phyloP scores from a whole-genome alignment of 768 basidiomycete genomes.

The Kwoniella sp. region DNA sequence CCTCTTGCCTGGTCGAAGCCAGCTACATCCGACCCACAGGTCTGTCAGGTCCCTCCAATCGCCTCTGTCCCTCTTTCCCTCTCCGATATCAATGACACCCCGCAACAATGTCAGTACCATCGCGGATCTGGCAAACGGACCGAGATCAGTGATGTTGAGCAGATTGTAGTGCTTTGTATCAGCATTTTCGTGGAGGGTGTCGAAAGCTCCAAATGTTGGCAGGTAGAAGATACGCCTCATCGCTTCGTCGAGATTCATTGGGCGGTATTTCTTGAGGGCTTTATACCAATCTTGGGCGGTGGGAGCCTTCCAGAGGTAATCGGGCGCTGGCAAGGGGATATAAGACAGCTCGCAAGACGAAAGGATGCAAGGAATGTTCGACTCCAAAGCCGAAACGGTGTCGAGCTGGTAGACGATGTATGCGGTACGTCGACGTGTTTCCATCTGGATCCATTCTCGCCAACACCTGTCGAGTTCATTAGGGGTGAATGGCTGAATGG shows the following conservation, averaged over 20 bases:
- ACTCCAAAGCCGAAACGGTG: constrained; percentile 56
- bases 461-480: constrained; percentile 53
- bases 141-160: constrained; percentile 47
- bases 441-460: constrained; percentile 56
- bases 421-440: constrained; percentile 55
- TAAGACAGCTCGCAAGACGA: constrained; percentile 47
- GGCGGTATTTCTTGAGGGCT: constrained; percentile 45
- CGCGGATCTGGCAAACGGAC: constrained; percentile 56
- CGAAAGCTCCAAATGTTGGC: constrained; percentile 47
- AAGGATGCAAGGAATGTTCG: constrained; percentile 51
- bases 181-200: constrained; percentile 40
- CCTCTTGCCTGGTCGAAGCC: constrained; percentile 40
- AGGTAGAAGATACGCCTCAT: constrained; percentile 52
- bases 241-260: constrained; percentile 50
- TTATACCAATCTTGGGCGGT: constrained; percentile 52
- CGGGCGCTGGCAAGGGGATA: constrained; percentile 57
- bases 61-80: constrained; percentile 53
- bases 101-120: constrained; percentile 55
- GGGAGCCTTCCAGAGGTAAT: constrained; percentile 56
- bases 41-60: constrained; percentile 52
- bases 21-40: constrained; percentile 44
- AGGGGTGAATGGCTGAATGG: constrained; percentile 41
- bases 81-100: constrained; percentile 56
- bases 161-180: constrained; percentile 46
- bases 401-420: constrained; percentile 57